Evolutionary conservation across 2,329 filamentous ascomycete species (phyloP).

Genomic region (Sporothrix curviconia): DNA sequence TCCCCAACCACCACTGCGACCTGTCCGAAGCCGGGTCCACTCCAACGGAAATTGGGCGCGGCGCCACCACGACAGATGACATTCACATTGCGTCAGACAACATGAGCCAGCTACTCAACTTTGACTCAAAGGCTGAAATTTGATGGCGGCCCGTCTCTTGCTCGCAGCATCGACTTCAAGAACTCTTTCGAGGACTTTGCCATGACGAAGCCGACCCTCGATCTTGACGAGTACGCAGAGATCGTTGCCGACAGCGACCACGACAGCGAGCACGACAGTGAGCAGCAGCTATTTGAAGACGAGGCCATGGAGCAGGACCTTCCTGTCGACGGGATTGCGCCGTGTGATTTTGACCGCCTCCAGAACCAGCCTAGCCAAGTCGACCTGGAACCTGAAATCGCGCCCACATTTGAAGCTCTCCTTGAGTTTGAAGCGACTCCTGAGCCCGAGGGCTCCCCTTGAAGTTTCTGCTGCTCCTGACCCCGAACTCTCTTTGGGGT

Average conservation of each 20-base stretch:
- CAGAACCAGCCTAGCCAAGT: no score
- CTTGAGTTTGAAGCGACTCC: no score
- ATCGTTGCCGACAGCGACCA: background rate
- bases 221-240: constrained; percentile 4
- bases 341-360: no score
- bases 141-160: background rate
- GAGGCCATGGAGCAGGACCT: no score
- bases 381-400: no score
- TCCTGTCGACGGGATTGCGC: no score
- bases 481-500: no score
- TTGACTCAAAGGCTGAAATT: background rate
- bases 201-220: constrained; percentile 5
- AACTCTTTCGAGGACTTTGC: constrained; percentile 12
- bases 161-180: background rate
- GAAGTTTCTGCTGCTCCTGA: no score
- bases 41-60: background rate
- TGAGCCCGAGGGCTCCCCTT: no score
- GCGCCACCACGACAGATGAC: background rate
- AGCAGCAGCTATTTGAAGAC: no score
- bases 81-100: background rate
- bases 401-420: no score
- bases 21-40: constrained; percentile 4
- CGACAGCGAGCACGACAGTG: background rate
- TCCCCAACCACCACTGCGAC: background rate
- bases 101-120: background rate